Evolutionary conservation across 225 moss, liverwort and hornwort genomes (phyloP), one percentile per base, ranked within the genome.

Genomic region (Sphagnum tenellum): DNA sequence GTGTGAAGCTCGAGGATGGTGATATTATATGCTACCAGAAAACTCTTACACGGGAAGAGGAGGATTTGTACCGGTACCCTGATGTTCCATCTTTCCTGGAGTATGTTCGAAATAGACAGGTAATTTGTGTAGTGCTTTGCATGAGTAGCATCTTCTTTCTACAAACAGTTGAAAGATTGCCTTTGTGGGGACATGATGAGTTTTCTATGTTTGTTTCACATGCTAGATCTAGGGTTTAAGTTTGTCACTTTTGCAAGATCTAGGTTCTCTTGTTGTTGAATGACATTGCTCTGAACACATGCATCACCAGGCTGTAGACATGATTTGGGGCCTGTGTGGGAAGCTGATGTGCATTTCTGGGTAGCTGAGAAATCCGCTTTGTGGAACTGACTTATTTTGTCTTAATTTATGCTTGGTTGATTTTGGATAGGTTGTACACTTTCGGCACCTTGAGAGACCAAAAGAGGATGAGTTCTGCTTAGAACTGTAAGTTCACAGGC

Each of bases 21-120:
- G 89, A 90, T 64, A 90, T 90, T 65, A 81, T 90, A 60, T 90
- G 89, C 63, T 90, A 87, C 73, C 89, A 90, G 67, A 90, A 90
- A 66, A 67, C 80, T 44, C 66, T 78, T 58, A 75, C 65, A 2
- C 78, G 76, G 66, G 87, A 87, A 70, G 84, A 87, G 62, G 87
- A 82, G 49, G 84, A 78, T 46, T 72, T 60, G 4, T 78, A 76
- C 69, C 84, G 80, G 0, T 87, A 81, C 56, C 73, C 85, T 4
- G 82, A 90, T 69, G 85, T 90, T 58, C 89, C 89, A 50, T 75
- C 75, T 56, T 90, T 87, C 81, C 76, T 90, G 80, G 89, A 90
- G 76, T 87, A 90, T 66, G 71, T 90, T n/a, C 78, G 89, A 44
- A 87, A 87, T 64, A 78, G 89, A 64, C 87, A 87, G 89, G 89